Evolutionary conservation across 208 protist species (phyloP), one percentile per base, ranked within the genome.

Genomic region (Trypanosoma cruzi): DNA sequence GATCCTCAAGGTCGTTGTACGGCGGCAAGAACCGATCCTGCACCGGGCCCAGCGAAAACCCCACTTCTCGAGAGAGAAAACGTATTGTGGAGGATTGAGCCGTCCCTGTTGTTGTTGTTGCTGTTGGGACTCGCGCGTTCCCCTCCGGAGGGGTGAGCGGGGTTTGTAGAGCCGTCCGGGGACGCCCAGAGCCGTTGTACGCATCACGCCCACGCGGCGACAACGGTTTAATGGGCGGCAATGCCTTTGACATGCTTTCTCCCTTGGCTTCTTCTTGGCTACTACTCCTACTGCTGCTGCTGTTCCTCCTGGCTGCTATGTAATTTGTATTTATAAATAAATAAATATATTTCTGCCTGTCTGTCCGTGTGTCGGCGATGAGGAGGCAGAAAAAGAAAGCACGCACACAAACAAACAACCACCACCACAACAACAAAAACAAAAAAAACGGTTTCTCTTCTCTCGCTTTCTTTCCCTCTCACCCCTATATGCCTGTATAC

Each of bases 1-100:
- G 88, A 67, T 94, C 88, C 37, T 94, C 88, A 5, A 94, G 75
- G 71, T 94, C 88, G 61, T 94, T 94, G 82, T 94, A 94, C 31
- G 82, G 75, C 8, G 88, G 88, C 42, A 94, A 77, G 16, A 59
- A 71, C 55, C 80, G 82, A 46, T 94, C 85, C 70, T 89, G 73
- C 37, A 89, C 61, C 0, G 88, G 88, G 18, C 88, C 88, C 2
- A 94, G 84, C 0, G 84, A 81, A 75, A 94, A 94, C 53, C 91
- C 82, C 16, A 91, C 73, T 50, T 76, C 82, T 7, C 11, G 16
- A 18, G 8, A 2, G 44, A 6, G 24, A 8, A 2, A 4, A 42
- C 49, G 40, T 6, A 5, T 6, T 13, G 16, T 16, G 2, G 42
- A 26, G 42, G 6, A 18, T 10, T 16, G 46, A 1, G 4, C 28